Percentiles rank a stretch among this genome's conserved stretches.
Conservation (phyloP, 1,284 basidiomycete genomes). For the Cutaneotrichosporon cutaneum region DNA sequence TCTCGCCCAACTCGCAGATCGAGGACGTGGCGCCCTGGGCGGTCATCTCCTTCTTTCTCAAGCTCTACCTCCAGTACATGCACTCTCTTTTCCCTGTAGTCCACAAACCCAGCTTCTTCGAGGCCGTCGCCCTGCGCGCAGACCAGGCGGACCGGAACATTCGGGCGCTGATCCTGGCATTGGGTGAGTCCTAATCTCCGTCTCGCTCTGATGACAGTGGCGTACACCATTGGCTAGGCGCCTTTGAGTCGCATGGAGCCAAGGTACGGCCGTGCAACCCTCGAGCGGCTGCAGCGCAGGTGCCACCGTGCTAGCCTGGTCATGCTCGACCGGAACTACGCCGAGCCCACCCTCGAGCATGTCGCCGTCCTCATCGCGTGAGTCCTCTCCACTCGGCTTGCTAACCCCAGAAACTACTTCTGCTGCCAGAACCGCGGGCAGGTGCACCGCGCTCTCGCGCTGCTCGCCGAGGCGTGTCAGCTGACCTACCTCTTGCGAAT, state of each 20-base stretch:
- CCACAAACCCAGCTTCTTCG: constrained; percentile 36
- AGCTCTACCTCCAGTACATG: constrained; percentile 33
- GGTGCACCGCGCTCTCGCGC: constrained; percentile 25
- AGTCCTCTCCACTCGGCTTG: constrained; percentile 1
- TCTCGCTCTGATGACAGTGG: constrained; percentile 13
- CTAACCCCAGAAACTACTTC: constrained; percentile 31
- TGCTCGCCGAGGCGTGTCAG: constrained; percentile 37
- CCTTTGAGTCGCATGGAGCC: constrained; percentile 29
- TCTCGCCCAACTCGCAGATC: constrained; percentile 11
- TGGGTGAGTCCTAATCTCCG: constrained; percentile 9
- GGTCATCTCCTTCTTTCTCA: constrained; percentile 34
- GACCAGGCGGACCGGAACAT: constrained; percentile 31
- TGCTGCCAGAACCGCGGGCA: constrained; percentile 31
- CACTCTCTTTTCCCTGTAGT: constrained; percentile 36
- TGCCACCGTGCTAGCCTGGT: constrained; percentile 34
- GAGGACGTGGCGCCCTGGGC: constrained; percentile 30
- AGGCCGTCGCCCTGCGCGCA: constrained; percentile 29
- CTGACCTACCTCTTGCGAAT: constrained; percentile 28
- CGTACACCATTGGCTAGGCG: constrained; percentile 34
- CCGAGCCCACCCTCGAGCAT: constrained; percentile 13
- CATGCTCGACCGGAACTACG: constrained; percentile 26
- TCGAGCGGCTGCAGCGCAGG: constrained; percentile 28
- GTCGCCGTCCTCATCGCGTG: constrained; percentile 29
- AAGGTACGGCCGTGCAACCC: constrained; percentile 20
- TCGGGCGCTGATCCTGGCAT: constrained; percentile 29